Evolutionary conservation across 306 rosid species (phyloP), one percentile per base, ranked within the genome.

Genomic region (Fragaria nilgerrensis): DNA sequence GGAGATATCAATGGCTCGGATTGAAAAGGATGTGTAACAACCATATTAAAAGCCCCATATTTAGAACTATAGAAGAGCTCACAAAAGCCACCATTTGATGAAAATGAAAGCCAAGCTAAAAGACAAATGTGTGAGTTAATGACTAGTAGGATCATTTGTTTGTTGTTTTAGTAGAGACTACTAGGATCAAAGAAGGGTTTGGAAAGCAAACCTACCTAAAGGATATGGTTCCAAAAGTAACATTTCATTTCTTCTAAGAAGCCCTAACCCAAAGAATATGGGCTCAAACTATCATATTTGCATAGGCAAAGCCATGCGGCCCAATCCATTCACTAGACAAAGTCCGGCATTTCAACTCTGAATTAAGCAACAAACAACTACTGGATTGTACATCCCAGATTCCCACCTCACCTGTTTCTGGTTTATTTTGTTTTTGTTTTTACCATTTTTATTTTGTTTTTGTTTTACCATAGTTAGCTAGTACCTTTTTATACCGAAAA

Each of bases 21-120:
- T 44, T 43, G 70, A 61, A 17, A 43, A 43, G 47, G 78, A 61
- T 27, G 70, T 61, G 45, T 25, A 61, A 61, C 70, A 55, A 59
- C 47, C 19, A 43, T 20, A 17, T 44, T 29, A 14, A 36, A 45
- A 62, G 11, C 34, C 25, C 5, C 45, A 10, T 25, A 11, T 44
- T 44, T 44, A 44, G 48, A 44, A 11, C 48, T 61, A 62, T 19
- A 61, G 34, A 29, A 45, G 20, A 75, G 41, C 4, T 43, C 34
- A 20, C 10, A 14, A 25, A 74, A 12, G 69, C 20, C 56, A 43
- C 50, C 55, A 7, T 23, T 25, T 10, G 27, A 15, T n/a, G 68
- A 16, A 63, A 63, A 29, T 5, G 15, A 56, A 55, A 55, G 62
- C 62, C n/a, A 56, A 56, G 62, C 62, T n/a, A 56, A 22, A 22